phyloP scores from a whole-genome alignment of 768 basidiomycete species.

The Termitomyces sp. region DNA sequence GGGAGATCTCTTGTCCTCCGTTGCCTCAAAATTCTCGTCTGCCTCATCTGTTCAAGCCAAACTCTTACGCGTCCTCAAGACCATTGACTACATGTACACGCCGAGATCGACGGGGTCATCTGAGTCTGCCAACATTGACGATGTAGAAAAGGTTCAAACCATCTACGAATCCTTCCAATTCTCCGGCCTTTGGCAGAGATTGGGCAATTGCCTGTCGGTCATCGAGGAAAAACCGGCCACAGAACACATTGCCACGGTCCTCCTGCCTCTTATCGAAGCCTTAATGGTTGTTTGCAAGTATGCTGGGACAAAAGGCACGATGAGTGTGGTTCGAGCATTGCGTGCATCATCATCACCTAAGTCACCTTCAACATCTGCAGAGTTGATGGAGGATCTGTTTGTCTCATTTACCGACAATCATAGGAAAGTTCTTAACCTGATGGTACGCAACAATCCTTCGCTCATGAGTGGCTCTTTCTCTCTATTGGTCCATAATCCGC shows the following conservation, averaged over 20 bases:
- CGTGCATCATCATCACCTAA: slow-evolving; percentile 67
- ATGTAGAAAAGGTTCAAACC: slow-evolving; percentile 76
- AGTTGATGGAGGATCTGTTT: slow-evolving; percentile 88
- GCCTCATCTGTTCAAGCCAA: slow-evolving; percentile 97
- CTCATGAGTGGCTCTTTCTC: slow-evolving; percentile 99
- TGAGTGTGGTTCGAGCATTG: slow-evolving; percentile 44
- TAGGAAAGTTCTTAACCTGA: slow-evolving; percentile 89
- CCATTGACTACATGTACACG: slow-evolving; percentile 95
- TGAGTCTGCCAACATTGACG: slow-evolving; percentile 40
- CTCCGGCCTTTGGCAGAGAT: slow-evolving; percentile 79
- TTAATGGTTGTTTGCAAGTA: slow-evolving; percentile 99
- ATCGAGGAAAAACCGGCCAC: slow-evolving; percentile 79
- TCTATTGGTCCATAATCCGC: slow-evolving; percentile 90
- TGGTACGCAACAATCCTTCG: slow-evolving; percentile 98
- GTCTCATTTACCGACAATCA: slow-evolving; percentile 92
- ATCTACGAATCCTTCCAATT: slow-evolving; percentile 94
- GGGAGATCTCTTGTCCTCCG: slow-evolving; percentile 57
- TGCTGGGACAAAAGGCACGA: slow-evolving; percentile 64
- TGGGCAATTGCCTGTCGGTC: slow-evolving; percentile 84
- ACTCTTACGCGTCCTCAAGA: slow-evolving; percentile 90
- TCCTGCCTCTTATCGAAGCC: slow-evolving; percentile 92
- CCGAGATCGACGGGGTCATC: slow-evolving; percentile 42
- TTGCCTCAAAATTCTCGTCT: slow-evolving; percentile 88
- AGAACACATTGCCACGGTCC: slow-evolving; percentile 87
- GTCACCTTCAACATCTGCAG: slow-evolving; percentile 64